Evolutionary conservation across 495 filamentous ascomycete species (phyloP), one percentile per base, ranked within the genome.

Genomic region (Aeminium ludgeri): DNA sequence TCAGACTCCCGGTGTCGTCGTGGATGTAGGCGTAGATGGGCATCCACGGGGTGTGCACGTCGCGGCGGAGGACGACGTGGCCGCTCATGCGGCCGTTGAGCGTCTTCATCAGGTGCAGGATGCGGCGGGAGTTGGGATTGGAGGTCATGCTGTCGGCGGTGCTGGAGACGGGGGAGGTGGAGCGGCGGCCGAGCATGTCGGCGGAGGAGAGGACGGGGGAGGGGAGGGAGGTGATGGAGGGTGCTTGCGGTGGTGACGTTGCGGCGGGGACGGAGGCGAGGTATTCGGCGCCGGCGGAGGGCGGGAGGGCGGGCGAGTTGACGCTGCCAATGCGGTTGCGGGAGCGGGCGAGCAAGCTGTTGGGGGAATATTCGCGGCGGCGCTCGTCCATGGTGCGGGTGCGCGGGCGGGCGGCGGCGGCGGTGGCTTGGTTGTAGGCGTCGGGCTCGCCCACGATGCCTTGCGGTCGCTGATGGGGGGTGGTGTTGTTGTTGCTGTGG

Each of bases 41-140:
- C 23, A 64, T 60, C 80, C 80, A 85, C 1, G 62, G 60, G 8
- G 63, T 66, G 20, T 56, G 62, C 11, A 59, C 62, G 10, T 68
- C 67, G 19, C 63, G 55, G 49, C 76, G 68, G 49, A 80, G 81
- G 41, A 80, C 74, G 11, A 81, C 55, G 37, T 70, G 68, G 35
- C 80, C 80, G 45, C 69, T 69, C 78, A 82, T 83, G 44, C 70
- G 62, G 10, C 80, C 80, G 36, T 74, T 72, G 10, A 78, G 59
- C 15, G 62, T 67, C 48, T 71, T 75, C 80, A 83, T 82, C 33
- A 85, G 53, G 46, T 69, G 62, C 40, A 81, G 56, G 10, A 83
- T 67, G 45, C 65, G 74, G 41, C 74, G 71, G 13, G 66, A 72
- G 11, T 67, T 68, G 12, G 78, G 65, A 1, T 73, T 71, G 4